Conservation (phyloP, 208 protist genomes). For the Crithidia brevicula region DNA sequence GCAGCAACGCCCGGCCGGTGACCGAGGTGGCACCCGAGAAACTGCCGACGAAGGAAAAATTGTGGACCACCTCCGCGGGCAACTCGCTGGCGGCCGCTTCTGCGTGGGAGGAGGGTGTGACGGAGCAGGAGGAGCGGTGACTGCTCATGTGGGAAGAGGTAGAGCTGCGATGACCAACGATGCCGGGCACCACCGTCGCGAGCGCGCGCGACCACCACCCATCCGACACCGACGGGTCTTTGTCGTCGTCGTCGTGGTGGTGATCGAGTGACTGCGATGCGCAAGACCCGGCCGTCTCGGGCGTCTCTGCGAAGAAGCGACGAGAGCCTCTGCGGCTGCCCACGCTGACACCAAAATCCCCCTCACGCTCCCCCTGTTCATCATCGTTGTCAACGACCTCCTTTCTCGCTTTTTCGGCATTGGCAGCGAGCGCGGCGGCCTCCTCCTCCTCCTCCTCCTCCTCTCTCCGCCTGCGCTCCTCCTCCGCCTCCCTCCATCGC, state of each 20-base stretch:
- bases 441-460: slow-evolving; percentile 1
- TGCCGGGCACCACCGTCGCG: slow-evolving; percentile 19
- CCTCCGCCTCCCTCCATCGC: not conserved
- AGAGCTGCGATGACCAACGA: slow-evolving; percentile 9
- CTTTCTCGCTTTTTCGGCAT: not conserved
- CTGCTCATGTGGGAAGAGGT: not conserved
- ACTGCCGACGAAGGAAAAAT: slow-evolving; percentile 12
- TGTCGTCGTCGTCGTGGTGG: not conserved
- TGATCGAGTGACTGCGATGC: not conserved
- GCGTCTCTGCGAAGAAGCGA: not conserved
- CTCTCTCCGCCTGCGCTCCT: slow-evolving; percentile 2
- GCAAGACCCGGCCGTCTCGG: too few relatives aligned
- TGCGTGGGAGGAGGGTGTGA: not conserved
- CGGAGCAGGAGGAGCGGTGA: not conserved
- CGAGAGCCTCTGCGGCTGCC: not conserved
- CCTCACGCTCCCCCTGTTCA: not conserved
- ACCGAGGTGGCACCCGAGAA: slow-evolving; percentile 8
- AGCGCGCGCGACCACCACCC: slow-evolving; percentile 28
- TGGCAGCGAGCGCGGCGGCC: not conserved
- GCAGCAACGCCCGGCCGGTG: slow-evolving; percentile 13
- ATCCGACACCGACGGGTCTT: not conserved
- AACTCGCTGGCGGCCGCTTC: slow-evolving; percentile 6
- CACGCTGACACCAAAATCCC: not conserved
- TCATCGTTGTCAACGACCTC: not conserved
- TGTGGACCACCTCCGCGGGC: slow-evolving; percentile 9